phyloP scores from a whole-genome alignment of 2,329 filamentous ascomycete species.

The Penicillium sp. region DNA sequence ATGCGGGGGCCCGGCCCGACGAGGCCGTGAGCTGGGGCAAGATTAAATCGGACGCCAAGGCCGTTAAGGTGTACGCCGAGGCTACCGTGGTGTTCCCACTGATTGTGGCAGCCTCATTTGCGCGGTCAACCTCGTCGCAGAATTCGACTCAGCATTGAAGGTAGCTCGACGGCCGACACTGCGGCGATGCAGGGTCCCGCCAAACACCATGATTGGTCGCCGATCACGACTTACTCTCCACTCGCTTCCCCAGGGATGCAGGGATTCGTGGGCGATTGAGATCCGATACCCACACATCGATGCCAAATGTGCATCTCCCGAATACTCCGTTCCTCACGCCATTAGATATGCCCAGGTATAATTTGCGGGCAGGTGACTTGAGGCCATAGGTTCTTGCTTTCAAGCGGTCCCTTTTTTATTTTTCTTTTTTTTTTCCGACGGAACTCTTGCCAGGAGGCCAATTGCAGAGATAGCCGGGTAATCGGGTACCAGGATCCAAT shows the following conservation, averaged over 20 bases:
- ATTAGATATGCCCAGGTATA: neutral
- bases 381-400: conserved; percentile 3
- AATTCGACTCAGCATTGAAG: conserved; percentile 8
- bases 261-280: neutral
- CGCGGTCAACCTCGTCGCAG: conserved; percentile 33
- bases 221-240: neutral
- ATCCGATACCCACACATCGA: neutral
- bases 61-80: conserved; percentile 75
- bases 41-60: conserved; percentile 82
- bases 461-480: neutral
- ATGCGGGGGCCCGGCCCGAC: conserved; percentile 89
- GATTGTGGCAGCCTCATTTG: conserved; percentile 63
- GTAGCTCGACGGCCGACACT: neutral
- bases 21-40: conserved; percentile 99
- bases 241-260: neutral
- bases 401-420: conserved; percentile 1
- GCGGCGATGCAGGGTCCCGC: conserved; percentile 12
- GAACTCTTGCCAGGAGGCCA: neutral
- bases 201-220: conserved; percentile 1
- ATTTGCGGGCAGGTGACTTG: neutral
- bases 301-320: neutral
- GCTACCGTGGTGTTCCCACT: conserved; percentile 63
- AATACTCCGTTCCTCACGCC: neutral
- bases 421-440: conserved; percentile 10
- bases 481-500: neutral